phyloP scores from a whole-genome alignment of 257 asterid species.

The Prunella vulgaris region DNA sequence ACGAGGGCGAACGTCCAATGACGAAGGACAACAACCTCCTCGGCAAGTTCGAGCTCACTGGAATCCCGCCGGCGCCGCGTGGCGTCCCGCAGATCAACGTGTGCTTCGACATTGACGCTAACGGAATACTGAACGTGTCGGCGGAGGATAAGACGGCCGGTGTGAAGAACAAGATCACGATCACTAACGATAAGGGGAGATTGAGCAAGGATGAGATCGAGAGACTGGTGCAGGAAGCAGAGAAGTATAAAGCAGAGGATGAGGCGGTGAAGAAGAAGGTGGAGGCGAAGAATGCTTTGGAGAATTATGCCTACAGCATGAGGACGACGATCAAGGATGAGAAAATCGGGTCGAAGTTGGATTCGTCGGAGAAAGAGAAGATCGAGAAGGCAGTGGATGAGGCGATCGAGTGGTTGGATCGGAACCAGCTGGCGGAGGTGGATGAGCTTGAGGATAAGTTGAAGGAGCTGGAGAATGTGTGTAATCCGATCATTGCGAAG shows the following conservation, averaged over 20 bases:
- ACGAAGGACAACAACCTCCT: slow-evolving; percentile 54
- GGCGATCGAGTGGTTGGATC: slow-evolving; percentile 47
- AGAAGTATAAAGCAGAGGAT: slow-evolving; percentile 47
- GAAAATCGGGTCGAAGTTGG: slow-evolving; percentile 35
- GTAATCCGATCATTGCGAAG: slow-evolving; percentile 46
- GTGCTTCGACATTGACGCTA: slow-evolving; percentile 51
- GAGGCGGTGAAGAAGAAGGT: slow-evolving; percentile 48
- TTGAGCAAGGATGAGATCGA: slow-evolving; percentile 51
- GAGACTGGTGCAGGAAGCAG: slow-evolving; percentile 51
- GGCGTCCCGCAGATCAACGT: slow-evolving; percentile 52
- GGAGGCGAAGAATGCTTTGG: slow-evolving; percentile 48
- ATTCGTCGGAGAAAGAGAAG: slow-evolving; percentile 38
- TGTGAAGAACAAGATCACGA: slow-evolving; percentile 46
- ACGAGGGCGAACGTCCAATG: slow-evolving; percentile 56
- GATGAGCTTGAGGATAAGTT: slow-evolving; percentile 54
- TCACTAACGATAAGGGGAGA: slow-evolving; percentile 46
- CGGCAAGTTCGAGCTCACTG: slow-evolving; percentile 51
- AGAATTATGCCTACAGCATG: slow-evolving; percentile 50
- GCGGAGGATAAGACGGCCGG: slow-evolving; percentile 57
- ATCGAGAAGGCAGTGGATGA: slow-evolving; percentile 51
- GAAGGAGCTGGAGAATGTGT: slow-evolving; percentile 50
- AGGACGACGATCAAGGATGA: slow-evolving; percentile 44
- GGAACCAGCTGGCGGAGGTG: slow-evolving; percentile 60
- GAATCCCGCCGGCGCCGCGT: slow-evolving; percentile 52
- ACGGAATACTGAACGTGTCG: slow-evolving; percentile 47